Evolutionary conservation across 2,329 filamentous ascomycete genomes (phyloP).

Genomic region (Fusarium liriodendri): DNA sequence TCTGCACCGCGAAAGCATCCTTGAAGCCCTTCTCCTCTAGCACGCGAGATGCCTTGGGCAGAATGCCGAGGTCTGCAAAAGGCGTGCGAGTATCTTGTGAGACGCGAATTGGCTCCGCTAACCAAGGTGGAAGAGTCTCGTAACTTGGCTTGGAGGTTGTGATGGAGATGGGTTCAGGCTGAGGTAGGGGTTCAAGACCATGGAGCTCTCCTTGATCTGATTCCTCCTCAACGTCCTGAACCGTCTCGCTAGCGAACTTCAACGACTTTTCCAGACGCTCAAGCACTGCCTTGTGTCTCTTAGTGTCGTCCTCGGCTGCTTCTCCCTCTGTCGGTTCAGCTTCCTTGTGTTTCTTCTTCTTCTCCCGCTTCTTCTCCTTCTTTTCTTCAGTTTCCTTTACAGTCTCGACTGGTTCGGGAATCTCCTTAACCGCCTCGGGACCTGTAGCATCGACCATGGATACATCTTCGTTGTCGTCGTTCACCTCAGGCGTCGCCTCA

Average conservation of each 20-base stretch:
- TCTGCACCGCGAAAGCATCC: slow-evolving; percentile 58
- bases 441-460: slow-evolving; percentile 37
- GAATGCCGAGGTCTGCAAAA: slow-evolving; percentile 74
- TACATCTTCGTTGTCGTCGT: slow-evolving; percentile 35
- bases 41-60: slow-evolving; percentile 67
- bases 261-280: slow-evolving; percentile 68
- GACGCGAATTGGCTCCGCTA: slow-evolving; percentile 79
- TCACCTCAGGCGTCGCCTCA: neutral
- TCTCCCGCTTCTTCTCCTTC: slow-evolving; percentile 41
- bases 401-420: slow-evolving; percentile 3
- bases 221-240: slow-evolving; percentile 48
- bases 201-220: slow-evolving; percentile 63
- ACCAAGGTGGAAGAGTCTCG: slow-evolving; percentile 83
- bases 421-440: neutral
- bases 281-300: slow-evolving; percentile 63
- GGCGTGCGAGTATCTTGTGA: slow-evolving; percentile 67
- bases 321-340: slow-evolving; percentile 35
- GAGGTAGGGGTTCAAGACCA: slow-evolving; percentile 84
- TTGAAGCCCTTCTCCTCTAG: slow-evolving; percentile 69
- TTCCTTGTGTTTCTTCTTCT: slow-evolving; percentile 48
- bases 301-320: slow-evolving; percentile 44
- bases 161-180: slow-evolving; percentile 73
- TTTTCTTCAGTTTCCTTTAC: slow-evolving; percentile 16
- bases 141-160: slow-evolving; percentile 72
- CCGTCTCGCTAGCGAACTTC: slow-evolving; percentile 57